Evolutionary conservation across 1,139 yeast species (phyloP), one percentile per base, ranked within the genome.

Genomic region (Geotrichum phurueaensis): DNA sequence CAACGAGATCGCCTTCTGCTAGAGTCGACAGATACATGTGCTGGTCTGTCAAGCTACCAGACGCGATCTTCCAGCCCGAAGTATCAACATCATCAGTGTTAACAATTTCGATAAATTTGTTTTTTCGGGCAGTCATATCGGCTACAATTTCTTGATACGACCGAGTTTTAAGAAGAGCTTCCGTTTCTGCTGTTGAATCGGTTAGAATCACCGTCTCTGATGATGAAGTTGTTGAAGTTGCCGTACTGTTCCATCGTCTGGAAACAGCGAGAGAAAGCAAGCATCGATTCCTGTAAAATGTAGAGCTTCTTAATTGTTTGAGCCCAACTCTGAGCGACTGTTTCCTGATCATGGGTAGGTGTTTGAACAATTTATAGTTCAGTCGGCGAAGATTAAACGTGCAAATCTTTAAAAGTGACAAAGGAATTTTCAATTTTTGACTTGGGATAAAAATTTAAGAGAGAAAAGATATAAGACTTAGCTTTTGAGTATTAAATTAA

Each of bases 1-100:
- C 58, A n/a, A 61, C 45, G 15, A 61, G 39, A 47, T 61, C 63
- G 5, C 63, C 63, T 47, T 56, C 61, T 6, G 54, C 15, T 7
- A 58, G 33, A 13, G 57, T 36, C 29, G 57, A 51, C n/a, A 61
- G 51, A 25, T 61, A 61, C 52, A 51, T 57, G 33, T 55, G 56
- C 23, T 61, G 63, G 53, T 56, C 57, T 20, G 57, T 61, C n/a
- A 13, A 50, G 4, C 45, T 27, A 45, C 36, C 45, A 27, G 23
- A 29, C 15, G 49, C 22, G 15, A 29, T 29, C 12, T 31, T 48
- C 52, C 53, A 52, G 3, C 39, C 33, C 13, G 54, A n/a, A 5
- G 25, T 15, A 43, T 27, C 39, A n/a, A 27, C 29, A 13, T 60
- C 62, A 23, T 43, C 45, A n/a, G 58, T 55, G 50, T 54, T 56